Percentiles rank a stretch among this genome's conserved stretches.
Conservation (phyloP, 192 early-diverging fungal genomes). For the Linnemannia zychae region DNA sequence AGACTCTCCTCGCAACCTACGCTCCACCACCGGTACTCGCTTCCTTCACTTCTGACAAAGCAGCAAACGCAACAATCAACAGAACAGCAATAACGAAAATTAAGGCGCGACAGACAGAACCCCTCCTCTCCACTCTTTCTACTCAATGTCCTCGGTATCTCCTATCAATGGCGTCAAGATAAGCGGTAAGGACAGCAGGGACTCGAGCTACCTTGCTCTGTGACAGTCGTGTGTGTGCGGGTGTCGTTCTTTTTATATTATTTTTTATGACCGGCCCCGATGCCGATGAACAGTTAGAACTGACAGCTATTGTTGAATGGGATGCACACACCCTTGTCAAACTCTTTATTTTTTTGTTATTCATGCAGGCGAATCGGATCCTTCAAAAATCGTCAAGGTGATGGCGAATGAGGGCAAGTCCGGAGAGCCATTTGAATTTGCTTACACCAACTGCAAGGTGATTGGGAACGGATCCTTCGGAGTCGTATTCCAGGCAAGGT, state of each 20-base stretch:
- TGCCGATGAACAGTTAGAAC: background rate
- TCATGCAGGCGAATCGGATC: conserved; percentile 64
- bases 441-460: conserved; percentile 93
- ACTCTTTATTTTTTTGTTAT: background rate
- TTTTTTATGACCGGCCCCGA: background rate
- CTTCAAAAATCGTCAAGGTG: conserved; percentile 79
- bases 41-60: background rate
- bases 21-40: background rate
- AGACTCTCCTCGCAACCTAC: background rate
- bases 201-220: background rate
- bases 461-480: conserved; percentile 99
- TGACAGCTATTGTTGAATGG: background rate
- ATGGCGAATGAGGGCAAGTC: conserved; percentile 90
- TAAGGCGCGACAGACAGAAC: background rate
- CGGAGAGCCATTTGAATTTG: conserved; percentile 87
- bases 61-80: background rate
- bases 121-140: background rate
- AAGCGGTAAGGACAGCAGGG: conserved; percentile 39
- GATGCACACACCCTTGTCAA: background rate
- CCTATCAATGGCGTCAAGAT: conserved; percentile 56
- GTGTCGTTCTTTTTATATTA: no score
- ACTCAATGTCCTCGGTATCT: conserved; percentile 38
- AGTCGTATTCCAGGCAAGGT: conserved; percentile 95
- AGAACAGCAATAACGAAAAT: background rate
- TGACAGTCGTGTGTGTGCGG: background rate